phyloP scores from a whole-genome alignment of 768 basidiomycete genomes.

The Termitomyces sp. region DNA sequence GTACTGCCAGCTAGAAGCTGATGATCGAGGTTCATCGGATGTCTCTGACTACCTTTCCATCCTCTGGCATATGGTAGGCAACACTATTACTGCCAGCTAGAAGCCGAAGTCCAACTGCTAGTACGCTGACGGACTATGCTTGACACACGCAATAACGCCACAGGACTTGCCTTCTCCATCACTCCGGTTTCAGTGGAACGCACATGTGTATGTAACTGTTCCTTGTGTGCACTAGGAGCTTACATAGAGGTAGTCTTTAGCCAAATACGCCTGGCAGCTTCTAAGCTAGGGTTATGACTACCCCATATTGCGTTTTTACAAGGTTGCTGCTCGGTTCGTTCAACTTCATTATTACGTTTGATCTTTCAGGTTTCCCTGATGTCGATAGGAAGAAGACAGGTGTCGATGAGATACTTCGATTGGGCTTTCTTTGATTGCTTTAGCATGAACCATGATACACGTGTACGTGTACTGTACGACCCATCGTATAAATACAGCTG shows the following conservation, averaged over 20 bases:
- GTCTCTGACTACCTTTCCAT: background rate
- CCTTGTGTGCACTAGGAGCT: no score
- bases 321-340: no score
- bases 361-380: background rate
- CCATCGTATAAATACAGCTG: background rate
- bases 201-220: no score
- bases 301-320: no score
- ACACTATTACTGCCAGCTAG: background rate
- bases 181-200: no score
- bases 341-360: background rate
- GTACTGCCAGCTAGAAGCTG: background rate
- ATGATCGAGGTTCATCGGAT: background rate
- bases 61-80: background rate
- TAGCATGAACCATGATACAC: background rate
- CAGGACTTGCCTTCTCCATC: no score
- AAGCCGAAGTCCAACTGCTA: background rate
- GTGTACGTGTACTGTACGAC: background rate
- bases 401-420: background rate
- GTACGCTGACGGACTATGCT: background rate
- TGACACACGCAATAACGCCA: no score
- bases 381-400: background rate
- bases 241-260: no score
- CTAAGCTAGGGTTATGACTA: no score
- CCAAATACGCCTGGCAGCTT: no score
- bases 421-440: background rate